Evolutionary conservation across 176 grass and related monocot species (phyloP).

Genomic region (Oryza rufipogon): DNA sequence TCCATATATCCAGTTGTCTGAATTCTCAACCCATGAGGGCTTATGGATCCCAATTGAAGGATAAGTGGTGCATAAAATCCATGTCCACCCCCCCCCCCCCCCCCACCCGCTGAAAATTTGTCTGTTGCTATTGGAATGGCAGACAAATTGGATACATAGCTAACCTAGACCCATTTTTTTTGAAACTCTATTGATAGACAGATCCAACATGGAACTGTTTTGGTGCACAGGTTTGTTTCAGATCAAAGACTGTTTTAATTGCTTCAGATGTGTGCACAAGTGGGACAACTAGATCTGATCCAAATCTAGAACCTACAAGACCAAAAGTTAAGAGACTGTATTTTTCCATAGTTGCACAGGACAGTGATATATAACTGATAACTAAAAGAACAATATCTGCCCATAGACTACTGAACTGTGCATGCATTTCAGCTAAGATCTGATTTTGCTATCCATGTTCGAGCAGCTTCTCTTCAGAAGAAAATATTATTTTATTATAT

Average conservation of each 20-base stretch:
- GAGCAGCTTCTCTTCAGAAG: neutral
- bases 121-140: slow-evolving; percentile 26
- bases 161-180: slow-evolving; percentile 10
- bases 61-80: slow-evolving; percentile 26
- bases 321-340: slow-evolving; percentile 26
- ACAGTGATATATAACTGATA: slow-evolving; percentile 25
- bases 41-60: slow-evolving; percentile 25
- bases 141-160: slow-evolving; percentile 26
- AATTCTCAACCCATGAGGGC: slow-evolving; percentile 1
- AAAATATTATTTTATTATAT: neutral
- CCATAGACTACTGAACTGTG: neutral
- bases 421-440: slow-evolving; percentile 6
- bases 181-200: neutral
- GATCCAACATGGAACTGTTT: slow-evolving; percentile 27
- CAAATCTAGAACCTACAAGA: slow-evolving; percentile 12
- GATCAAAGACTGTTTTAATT: slow-evolving; percentile 10
- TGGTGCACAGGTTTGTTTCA: slow-evolving; percentile 20
- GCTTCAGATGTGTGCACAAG: neutral
- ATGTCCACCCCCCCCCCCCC: neutral
- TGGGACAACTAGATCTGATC: slow-evolving; percentile 31
- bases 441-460: neutral
- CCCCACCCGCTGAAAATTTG: neutral
- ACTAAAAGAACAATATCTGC: slow-evolving; percentile 28
- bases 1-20: neutral
- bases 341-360: slow-evolving; percentile 5